Evolutionary conservation across 2,329 filamentous ascomycete species (phyloP).

Genomic region (Fusarium buxicola): DNA sequence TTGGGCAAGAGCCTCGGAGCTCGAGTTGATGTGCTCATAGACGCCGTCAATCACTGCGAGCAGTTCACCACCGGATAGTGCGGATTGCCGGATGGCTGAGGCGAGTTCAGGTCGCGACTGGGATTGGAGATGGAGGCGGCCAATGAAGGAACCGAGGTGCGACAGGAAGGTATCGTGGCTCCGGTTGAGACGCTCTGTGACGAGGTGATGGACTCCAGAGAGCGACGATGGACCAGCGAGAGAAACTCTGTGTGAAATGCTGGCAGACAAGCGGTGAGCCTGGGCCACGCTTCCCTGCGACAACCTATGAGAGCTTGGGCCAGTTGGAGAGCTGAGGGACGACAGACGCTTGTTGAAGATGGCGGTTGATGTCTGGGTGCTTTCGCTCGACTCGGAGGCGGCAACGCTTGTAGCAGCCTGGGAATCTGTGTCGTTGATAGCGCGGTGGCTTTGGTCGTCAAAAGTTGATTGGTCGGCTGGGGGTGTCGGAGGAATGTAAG

Average conservation of each 20-base stretch:
- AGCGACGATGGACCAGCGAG: slow-evolving; percentile 75
- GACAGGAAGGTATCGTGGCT: slow-evolving; percentile 92
- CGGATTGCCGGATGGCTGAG: slow-evolving; percentile 84
- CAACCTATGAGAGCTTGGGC: slow-evolving; percentile 49
- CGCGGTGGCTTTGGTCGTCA: slow-evolving; percentile 51
- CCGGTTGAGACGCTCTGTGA: slow-evolving; percentile 82
- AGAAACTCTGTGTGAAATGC: slow-evolving; percentile 79
- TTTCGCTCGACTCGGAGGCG: slow-evolving; percentile 52
- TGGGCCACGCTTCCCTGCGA: slow-evolving; percentile 53
- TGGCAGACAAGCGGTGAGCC: slow-evolving; percentile 62
- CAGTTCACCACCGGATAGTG: slow-evolving; percentile 82
- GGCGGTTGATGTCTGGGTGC: slow-evolving; percentile 50
- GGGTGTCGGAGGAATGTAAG: slow-evolving; percentile 70
- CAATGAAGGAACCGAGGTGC: slow-evolving; percentile 92
- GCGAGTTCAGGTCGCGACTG: slow-evolving; percentile 87
- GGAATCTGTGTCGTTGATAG: slow-evolving; percentile 55
- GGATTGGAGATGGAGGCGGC: slow-evolving; percentile 89
- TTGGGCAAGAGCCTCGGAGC: slow-evolving; percentile 73
- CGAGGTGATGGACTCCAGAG: slow-evolving; percentile 76
- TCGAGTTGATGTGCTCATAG: slow-evolving; percentile 78
- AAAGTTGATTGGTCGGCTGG: slow-evolving; percentile 68
- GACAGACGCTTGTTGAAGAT: slow-evolving; percentile 61
- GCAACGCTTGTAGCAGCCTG: slow-evolving; percentile 51
- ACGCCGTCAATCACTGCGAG: slow-evolving; percentile 85
- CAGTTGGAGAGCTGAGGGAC: slow-evolving; percentile 53